Base-by-base conservation (phyloP, 2,329 filamentous ascomycete species). In the Simplicillium aogashimaense region DNA sequence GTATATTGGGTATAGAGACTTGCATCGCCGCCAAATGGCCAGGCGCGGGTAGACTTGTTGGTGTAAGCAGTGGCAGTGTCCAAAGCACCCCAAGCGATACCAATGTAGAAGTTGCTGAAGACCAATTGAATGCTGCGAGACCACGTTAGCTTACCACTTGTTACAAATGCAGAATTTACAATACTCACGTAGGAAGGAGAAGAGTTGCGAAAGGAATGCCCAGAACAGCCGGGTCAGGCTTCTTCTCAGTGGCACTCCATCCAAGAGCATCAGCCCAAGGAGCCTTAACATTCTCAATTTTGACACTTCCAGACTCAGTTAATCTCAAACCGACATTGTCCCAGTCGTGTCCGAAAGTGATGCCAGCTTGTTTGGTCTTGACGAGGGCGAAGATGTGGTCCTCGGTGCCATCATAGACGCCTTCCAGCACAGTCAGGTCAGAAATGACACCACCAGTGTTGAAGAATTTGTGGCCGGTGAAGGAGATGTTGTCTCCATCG, bases 381-480 rank as follows among this genome's bases (percentile, higher is more conserved):
- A 78, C 76, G 16, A 81, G 56, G 3, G 77, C 73, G 50, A 81
- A 83, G 42, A 82, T 75, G 49, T 82, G 78, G 39, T 77, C 63
- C 4, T 68, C 63, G 0, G 75, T 78, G 14, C 65, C 71, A 6
- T 74, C 67, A n/a, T 70, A 60, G 1, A 76, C 71, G 15, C 79
- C 78, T 49, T 83, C 78, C 0, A 83, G 65, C 0, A 83, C 75
- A 0, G 77, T 81, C 15, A 83, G 57, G 43, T 83, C 78, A 0
- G 76, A 81, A 2, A 83, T 65, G 0, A 81, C 77, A 18, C 78
- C 78, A 1, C 79, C 79, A 0, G 78, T 83, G 51, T 78, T 83
- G 64, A 83, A 83, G 57, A 73, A 66, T 55, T 83, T 83, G 56
- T 66, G 68, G 1, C 78, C 77, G 43, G 74, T 72, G 55, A 79